Evolutionary conservation across 2,329 filamentous ascomycete genomes (phyloP).

Genomic region (Nannizzia gypsea): DNA sequence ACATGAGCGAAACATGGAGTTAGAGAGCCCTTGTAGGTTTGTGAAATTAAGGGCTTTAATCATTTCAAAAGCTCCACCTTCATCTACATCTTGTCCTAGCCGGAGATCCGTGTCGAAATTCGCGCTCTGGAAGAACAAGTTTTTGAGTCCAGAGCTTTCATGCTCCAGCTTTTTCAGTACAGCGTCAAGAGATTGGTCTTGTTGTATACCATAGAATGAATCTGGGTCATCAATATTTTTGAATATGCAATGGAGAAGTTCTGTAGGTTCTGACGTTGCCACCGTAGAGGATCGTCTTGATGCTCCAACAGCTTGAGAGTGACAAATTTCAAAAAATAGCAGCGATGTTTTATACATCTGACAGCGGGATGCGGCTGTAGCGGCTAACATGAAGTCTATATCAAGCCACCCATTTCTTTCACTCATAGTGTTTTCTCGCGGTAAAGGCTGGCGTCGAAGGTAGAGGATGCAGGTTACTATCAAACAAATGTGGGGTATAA

Average conservation of each 20-base stretch:
- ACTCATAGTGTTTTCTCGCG: constrained; percentile 63
- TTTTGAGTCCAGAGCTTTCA: constrained; percentile 76
- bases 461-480: constrained; percentile 74
- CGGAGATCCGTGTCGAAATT: constrained; percentile 79
- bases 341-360: constrained; percentile 80
- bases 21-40: constrained; percentile 74
- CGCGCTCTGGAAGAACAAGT: constrained; percentile 79
- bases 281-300: constrained; percentile 57
- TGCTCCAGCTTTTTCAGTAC: constrained; percentile 77
- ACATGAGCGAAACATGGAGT: constrained; percentile 57
- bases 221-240: constrained; percentile 92
- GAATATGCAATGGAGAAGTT: constrained; percentile 70
- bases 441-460: constrained; percentile 65
- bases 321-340: constrained; percentile 64
- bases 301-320: constrained; percentile 44
- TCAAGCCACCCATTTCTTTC: constrained; percentile 79
- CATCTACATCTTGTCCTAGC: constrained; percentile 43
- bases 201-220: constrained; percentile 82
- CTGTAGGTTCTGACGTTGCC: constrained; percentile 45
- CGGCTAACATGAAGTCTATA: constrained; percentile 59
- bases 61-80: constrained; percentile 54
- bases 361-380: constrained; percentile 61
- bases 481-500: constrained; percentile 54
- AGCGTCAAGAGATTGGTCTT: constrained; percentile 61
- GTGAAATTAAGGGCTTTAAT: constrained; percentile 67